Evolutionary conservation across 305 asterid genomes (phyloP).

Genomic region (Rubia peregrina): DNA sequence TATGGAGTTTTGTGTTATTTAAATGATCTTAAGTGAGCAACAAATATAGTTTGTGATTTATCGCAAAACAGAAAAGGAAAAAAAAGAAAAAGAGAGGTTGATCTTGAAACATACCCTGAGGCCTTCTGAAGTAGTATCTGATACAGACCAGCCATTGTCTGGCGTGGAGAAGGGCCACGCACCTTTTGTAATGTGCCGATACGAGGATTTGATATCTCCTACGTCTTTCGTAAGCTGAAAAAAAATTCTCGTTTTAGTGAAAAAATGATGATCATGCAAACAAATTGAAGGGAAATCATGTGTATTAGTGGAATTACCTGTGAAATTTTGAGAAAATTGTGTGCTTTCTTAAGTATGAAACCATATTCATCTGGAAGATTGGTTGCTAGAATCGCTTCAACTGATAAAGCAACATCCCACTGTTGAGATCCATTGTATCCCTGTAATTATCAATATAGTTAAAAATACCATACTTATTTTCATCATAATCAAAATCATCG

Average conservation of each 20-base stretch:
- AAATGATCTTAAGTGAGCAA: too few relatives aligned
- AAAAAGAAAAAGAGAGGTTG: too few relatives aligned
- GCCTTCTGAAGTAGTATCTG: slow-evolving; percentile 96
- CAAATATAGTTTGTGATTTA: too few relatives aligned
- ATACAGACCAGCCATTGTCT: slow-evolving; percentile 94
- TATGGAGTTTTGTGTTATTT: too few relatives aligned
- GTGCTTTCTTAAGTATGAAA: slow-evolving; percentile 56
- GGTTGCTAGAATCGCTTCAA: slow-evolving; percentile 71
- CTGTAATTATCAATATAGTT: slow-evolving; percentile 19
- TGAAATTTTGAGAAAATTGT: slow-evolving; percentile 50
- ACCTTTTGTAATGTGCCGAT: slow-evolving; percentile 93
- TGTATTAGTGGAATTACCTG: slow-evolving; percentile 38
- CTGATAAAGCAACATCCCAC: slow-evolving; percentile 79
- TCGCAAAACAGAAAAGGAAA: too few relatives aligned
- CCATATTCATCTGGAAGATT: slow-evolving; percentile 64
- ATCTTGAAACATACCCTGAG: slow-evolving; percentile 37
- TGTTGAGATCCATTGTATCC: slow-evolving; percentile 91
- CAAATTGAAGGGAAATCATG: too few relatives aligned
- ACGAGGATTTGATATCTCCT: slow-evolving; percentile 59
- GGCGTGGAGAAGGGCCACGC: slow-evolving; percentile 99
- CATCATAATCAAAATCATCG: too few relatives aligned
- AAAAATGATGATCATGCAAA: background rate
- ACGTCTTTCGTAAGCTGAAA: slow-evolving; percentile 59
- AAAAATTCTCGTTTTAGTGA: background rate
- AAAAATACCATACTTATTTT: too few relatives aligned